Conservation (phyloP, 805 yeast genomes). For the Debaryomyces castellii region DNA sequence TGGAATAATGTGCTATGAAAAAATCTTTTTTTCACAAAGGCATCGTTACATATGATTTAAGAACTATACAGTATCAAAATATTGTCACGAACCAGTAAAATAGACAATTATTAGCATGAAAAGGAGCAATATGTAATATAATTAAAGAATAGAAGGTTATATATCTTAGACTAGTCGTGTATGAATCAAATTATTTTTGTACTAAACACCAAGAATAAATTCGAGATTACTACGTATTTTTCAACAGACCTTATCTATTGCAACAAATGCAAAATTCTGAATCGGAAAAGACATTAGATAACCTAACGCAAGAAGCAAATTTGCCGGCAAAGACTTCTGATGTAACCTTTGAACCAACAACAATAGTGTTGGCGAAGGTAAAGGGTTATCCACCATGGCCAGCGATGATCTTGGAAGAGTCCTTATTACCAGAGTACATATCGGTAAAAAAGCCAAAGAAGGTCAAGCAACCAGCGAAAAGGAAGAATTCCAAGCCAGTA, state of each 20-base stretch:
- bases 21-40: not conserved
- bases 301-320: not conserved
- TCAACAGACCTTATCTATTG: not conserved
- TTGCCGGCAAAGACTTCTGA: not conserved
- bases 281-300: not conserved
- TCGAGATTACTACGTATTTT: not conserved
- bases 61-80: no score
- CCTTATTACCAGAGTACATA: conserved; percentile 59
- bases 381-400: conserved; percentile 94
- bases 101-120: no score
- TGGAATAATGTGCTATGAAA: conserved; percentile 21
- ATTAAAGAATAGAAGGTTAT: no score
- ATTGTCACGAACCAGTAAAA: not conserved
- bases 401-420: conserved; percentile 68
- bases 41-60: no score
- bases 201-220: not conserved
- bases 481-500: conserved; percentile 12
- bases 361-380: conserved; percentile 65
- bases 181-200: not conserved
- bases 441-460: conserved; percentile 49
- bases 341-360: conserved; percentile 8
- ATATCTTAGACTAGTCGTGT: no score
- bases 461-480: conserved; percentile 19
- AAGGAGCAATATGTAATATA: no score
- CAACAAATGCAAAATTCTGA: conserved; percentile 1